Evolutionary conservation across 345 rosid species (phyloP).

Genomic region (Clarkia xantiana): DNA sequence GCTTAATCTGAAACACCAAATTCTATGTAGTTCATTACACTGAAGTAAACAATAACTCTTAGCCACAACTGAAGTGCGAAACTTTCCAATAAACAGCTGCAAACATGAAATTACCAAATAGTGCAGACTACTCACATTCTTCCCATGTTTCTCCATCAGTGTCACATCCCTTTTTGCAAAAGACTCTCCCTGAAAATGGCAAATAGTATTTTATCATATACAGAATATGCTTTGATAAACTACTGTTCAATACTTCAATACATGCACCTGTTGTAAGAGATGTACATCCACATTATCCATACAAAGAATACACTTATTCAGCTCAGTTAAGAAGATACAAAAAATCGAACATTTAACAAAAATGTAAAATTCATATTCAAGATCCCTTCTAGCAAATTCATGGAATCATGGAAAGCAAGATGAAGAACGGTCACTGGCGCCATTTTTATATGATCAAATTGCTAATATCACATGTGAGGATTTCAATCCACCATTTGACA

Average conservation of each 20-base stretch:
- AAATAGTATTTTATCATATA: not conserved
- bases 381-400: too few species aligned
- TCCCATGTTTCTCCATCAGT: constrained; percentile 82
- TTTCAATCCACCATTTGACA: too few species aligned
- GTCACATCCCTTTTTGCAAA: constrained; percentile 91
- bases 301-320: not conserved
- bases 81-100: not conserved
- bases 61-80: not conserved
- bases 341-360: too few species aligned
- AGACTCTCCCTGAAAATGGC: constrained; percentile 76
- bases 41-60: not conserved
- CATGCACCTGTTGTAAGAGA: constrained; percentile 5
- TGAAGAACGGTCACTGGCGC: too few species aligned
- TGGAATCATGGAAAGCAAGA: too few species aligned
- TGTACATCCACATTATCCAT: not conserved
- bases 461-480: too few species aligned
- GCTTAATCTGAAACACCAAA: too few species aligned
- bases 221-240: not conserved
- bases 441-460: too few species aligned
- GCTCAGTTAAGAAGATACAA: too few species aligned
- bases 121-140: constrained; percentile 58
- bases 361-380: too few species aligned
- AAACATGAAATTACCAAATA: constrained; percentile 1
- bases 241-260: not conserved
- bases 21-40: too few species aligned